Evolutionary conservation across 257 asterid species (phyloP), one percentile per base, ranked within the genome.

Genomic region (Avicennia marina): DNA sequence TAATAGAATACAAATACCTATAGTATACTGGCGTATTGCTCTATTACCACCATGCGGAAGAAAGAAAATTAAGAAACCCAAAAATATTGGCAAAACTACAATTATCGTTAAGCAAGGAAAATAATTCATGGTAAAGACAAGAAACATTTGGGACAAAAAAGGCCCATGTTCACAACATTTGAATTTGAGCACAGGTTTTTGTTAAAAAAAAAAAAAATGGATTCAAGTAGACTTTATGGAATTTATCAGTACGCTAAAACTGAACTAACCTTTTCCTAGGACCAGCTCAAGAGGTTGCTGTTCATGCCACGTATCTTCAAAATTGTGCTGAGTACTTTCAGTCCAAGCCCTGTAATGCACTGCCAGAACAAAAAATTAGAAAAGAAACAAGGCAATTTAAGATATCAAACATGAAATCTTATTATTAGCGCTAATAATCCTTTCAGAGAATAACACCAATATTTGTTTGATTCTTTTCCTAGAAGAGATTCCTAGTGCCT

Each of bases 321-420:
- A 91, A 75, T 88, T 85, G 89, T 88, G 96, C 29, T 67, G 79
- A 56, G 95, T 85, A 75, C 83, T 81, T 72, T 81, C 93, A 44
- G 95, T 66, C 98, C 98, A 91, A 66, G 97, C 98, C 80, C 79
- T 80, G 69, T 85, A 88, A 67, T 91, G 95, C 75, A 88, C 98
- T 91, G 78, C 47, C 64, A 49, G 41, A 52, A 64, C 15, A 34
- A 45, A 6, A 5, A 22, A 32, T 1, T 10, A 17, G 41, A 52
- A 8, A n/a, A 22, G 25, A 8, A 4, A 51, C 9, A 51, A 13
- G 18, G 11, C 17, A 31, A 31, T 4, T 34, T 31, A 20, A 25
- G 11, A 36, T 49, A 34, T 45, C 22, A 42, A 32, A 15, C 20
- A 39, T 17, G 7, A 31, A 60, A 19, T 24, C 29, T 32, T 24